Base-by-base conservation (phyloP, 371 early-diverging fungal species). In the Syncephalastrum sp. region DNA sequence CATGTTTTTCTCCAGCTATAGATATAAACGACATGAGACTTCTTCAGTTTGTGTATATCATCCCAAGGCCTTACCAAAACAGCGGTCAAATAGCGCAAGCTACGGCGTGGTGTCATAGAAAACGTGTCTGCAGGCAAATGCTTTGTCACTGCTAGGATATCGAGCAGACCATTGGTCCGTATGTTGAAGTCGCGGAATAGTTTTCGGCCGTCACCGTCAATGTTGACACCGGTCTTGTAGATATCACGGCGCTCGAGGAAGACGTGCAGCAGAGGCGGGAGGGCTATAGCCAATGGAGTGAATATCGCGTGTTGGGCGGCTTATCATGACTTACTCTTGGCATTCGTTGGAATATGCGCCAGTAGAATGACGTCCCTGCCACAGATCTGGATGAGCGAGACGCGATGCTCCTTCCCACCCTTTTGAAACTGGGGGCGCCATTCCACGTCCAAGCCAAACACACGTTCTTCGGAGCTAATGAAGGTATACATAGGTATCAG, bases 361-460 rank as follows among this genome's bases (percentile, higher is more conserved):
- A 85, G 49, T 3, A 77, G 64, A 14, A 85, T 68, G 6, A 58
- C 61, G 13, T 70, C 59, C 21, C 59, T 63, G 50, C 74, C 63
- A 19, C 85, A 83, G 1, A 85, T 76, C 47, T 85, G 85, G 19
- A 85, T 65, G 3, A 83, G 60, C 1, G 81, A 56, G 7, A 71
- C 63, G 43, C 70, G 71, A n/a, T 80, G 75, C 44, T 74, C 72
- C 29, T 60, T 53, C 42, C 47, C 54, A 3, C 70, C 65, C 23
- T 65, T 63, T 21, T 54, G 46, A 49, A 77, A 74, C 6, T 61
- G 72, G 5, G 82, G 76, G 45, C 63, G 70, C 86, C 86, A 85
- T 65, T 85, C 86, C 6, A 75, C 57, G 65, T 83, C 86, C 44
- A 85, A 60, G 1, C 82, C 86, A 70, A 75, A 82, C 2, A 33